phyloP scores from a whole-genome alignment of 176 grass and related monocot species.

The Leersia perrieri region DNA sequence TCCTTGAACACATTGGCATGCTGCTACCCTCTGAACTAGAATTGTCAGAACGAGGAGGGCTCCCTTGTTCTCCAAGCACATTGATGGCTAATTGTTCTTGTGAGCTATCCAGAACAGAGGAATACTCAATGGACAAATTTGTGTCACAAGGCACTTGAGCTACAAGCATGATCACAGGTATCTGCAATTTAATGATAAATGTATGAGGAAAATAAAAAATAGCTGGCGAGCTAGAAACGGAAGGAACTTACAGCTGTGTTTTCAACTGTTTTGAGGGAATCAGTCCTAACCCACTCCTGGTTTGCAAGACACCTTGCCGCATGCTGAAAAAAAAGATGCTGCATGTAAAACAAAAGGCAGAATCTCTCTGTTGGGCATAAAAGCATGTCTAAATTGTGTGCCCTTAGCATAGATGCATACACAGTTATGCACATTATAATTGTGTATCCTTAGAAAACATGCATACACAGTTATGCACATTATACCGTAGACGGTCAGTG shows the following conservation, averaged over 20 bases:
- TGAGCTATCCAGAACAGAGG: conserved; percentile 66
- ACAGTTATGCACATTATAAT: too few relatives aligned
- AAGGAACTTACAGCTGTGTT: conserved; percentile 80
- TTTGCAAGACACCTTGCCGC: conserved; percentile 91
- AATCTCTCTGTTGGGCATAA: background rate
- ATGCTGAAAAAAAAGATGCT: conserved; percentile 53
- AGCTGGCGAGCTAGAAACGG: conserved; percentile 23
- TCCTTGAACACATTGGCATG: conserved; percentile 42
- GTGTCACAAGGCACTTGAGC: conserved; percentile 77
- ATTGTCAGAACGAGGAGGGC: conserved; percentile 46
- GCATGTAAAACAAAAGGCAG: background rate
- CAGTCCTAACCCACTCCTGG: conserved; percentile 97
- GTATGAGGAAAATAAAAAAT: conserved; percentile 20
- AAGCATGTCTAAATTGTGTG: conserved; percentile 10
- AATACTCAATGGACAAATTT: conserved; percentile 66
- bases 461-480: background rate
- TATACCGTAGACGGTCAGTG: background rate
- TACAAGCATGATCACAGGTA: conserved; percentile 97
- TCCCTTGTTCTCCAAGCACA: conserved; percentile 53
- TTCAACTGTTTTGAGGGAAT: conserved; percentile 98
- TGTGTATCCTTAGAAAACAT: background rate
- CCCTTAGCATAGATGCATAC: background rate
- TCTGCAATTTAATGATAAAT: conserved; percentile 58
- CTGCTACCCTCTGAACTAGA: conserved; percentile 60
- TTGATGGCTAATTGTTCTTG: conserved; percentile 50